Conservation (phyloP, 768 basidiomycete species). For the Collybiopsis confluens region DNA sequence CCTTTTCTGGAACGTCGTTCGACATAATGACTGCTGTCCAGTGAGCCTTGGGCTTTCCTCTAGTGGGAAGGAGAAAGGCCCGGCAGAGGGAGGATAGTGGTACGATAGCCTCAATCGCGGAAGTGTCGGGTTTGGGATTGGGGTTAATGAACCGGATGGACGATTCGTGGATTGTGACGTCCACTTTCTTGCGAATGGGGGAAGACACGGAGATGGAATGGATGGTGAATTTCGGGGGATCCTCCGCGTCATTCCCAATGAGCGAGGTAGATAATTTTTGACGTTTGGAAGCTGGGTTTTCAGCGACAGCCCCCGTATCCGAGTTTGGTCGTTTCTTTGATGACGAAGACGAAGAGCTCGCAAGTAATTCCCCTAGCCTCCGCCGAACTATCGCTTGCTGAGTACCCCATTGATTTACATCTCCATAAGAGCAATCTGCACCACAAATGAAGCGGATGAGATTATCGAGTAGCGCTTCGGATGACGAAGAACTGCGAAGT, state of each 20-base stretch:
- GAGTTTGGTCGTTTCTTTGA: conserved; percentile 24
- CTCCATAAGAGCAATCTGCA: conserved; percentile 28
- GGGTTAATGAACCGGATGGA: conserved; percentile 53
- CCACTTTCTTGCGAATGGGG: conserved; percentile 72
- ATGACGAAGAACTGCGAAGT: conserved; percentile 20
- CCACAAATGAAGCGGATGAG: conserved; percentile 40
- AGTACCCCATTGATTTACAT: conserved; percentile 31
- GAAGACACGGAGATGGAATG: conserved; percentile 66
- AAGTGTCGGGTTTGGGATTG: conserved; percentile 26
- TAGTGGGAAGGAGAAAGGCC: conserved; percentile 69
- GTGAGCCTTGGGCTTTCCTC: conserved; percentile 59
- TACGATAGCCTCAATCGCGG: conserved; percentile 42
- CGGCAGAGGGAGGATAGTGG: conserved; percentile 49
- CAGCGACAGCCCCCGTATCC: conserved; percentile 3
- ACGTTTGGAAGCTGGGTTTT: conserved; percentile 28
- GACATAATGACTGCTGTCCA: conserved; percentile 42
- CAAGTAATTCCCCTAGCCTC: conserved; percentile 25
- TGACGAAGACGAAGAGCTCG: conserved; percentile 7
- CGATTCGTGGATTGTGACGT: conserved; percentile 51
- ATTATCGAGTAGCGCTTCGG: conserved; percentile 34
- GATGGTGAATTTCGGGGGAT: conserved; percentile 51
- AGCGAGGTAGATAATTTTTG: conserved; percentile 21
- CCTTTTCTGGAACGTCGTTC: conserved; percentile 24
- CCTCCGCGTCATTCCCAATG: conserved; percentile 22
- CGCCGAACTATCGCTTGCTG: conserved; percentile 28